phyloP scores from a whole-genome alignment of 129 eudicot species.

The Oenanthe sinensis region DNA sequence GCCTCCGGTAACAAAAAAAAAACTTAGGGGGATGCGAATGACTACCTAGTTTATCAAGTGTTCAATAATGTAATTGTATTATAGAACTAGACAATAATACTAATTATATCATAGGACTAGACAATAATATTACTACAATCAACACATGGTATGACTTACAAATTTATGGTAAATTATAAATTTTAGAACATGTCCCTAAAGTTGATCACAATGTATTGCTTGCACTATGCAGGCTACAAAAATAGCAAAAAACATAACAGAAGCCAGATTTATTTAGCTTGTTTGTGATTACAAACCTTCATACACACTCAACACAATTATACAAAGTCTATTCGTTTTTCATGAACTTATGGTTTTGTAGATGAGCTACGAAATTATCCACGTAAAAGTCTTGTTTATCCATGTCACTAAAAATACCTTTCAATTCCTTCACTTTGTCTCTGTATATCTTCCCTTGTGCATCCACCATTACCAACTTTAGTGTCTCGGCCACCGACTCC shows the following conservation, averaged over 20 bases:
- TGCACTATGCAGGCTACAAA: not conserved
- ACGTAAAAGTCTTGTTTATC: slow-evolving; percentile 5
- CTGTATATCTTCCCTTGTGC: slow-evolving; percentile 14
- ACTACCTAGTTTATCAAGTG: too few relatives aligned
- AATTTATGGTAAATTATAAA: too few relatives aligned
- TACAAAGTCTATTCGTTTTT: not conserved
- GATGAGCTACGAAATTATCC: not conserved
- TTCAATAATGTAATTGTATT: too few relatives aligned
- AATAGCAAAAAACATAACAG: not conserved
- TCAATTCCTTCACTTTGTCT: slow-evolving; percentile 18
- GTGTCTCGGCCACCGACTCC: slow-evolving; percentile 15
- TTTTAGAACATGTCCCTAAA: too few relatives aligned
- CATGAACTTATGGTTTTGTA: not conserved
- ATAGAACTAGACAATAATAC: too few relatives aligned
- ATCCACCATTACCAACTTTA: slow-evolving; percentile 21
- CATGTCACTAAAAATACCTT: not conserved
- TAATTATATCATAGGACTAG: too few relatives aligned
- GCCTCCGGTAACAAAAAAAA: too few relatives aligned
- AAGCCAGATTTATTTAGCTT: too few relatives aligned
- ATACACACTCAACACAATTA: too few relatives aligned
- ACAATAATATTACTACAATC: too few relatives aligned
- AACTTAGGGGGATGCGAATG: too few relatives aligned
- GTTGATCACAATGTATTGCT: not conserved
- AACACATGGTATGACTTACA: too few relatives aligned
- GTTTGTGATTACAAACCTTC: not conserved